Conservation (phyloP, 2,329 filamentous ascomycete species). For the Trichoderma citrinoviride region DNA sequence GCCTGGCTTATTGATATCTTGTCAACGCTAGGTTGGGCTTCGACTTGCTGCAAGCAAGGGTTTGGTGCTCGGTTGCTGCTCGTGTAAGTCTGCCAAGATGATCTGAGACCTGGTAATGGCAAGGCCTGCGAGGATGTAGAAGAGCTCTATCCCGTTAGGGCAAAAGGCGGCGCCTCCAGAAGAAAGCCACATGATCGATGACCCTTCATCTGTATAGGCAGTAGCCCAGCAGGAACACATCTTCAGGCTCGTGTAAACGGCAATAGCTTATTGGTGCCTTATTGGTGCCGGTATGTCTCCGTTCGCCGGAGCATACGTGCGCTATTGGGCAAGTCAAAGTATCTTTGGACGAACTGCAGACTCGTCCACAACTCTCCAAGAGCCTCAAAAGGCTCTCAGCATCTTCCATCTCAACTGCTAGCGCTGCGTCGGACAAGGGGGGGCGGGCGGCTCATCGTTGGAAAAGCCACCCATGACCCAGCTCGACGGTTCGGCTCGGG, state of each 20-base stretch:
- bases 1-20: not conserved
- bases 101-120: not conserved
- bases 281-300: not conserved
- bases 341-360: not conserved
- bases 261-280: not conserved
- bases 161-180: not conserved
- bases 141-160: not conserved
- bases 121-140: not conserved
- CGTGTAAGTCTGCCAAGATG: not conserved
- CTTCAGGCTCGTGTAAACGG: not conserved
- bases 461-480: not conserved
- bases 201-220: too few relatives aligned
- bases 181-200: too few relatives aligned
- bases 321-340: slow-evolving; percentile 1
- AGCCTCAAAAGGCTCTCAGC: not conserved
- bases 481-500: not conserved
- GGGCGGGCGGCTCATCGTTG: not conserved
- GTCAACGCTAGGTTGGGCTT: too few relatives aligned
- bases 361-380: not conserved
- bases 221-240: not conserved
- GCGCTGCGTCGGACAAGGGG: not conserved
- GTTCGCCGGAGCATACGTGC: not conserved
- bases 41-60: too few relatives aligned
- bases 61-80: not conserved
- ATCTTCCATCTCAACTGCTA: not conserved